A percentile compares a stretch with the other conserved stretches of the same genome.
phyloP scores from a whole-genome alignment of 2,329 filamentous ascomycete species.

The Trichoderma guizhouense region DNA sequence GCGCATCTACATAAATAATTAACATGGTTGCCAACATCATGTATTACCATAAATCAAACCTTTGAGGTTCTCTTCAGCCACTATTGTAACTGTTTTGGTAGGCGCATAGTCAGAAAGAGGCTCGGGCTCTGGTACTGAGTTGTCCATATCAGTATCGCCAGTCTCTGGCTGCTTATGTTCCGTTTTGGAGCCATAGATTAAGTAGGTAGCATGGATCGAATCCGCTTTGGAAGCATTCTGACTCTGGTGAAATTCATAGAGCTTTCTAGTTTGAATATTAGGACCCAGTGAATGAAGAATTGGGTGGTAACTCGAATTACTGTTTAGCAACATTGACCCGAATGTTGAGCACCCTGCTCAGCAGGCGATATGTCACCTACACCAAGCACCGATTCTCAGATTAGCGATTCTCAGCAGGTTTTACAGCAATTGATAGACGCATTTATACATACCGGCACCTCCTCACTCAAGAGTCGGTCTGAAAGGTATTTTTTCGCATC shows the following conservation, averaged over 20 bases:
- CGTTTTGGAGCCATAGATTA: slow-evolving; percentile 69
- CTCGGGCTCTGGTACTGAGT: slow-evolving; percentile 55
- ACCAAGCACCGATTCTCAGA: background rate
- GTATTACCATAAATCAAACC: slow-evolving; percentile 41
- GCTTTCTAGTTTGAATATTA: slow-evolving; percentile 57
- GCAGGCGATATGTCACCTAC: slow-evolving; percentile 80
- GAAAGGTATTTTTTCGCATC: slow-evolving; percentile 72
- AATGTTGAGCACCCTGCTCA: slow-evolving; percentile 79
- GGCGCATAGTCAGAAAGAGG: slow-evolving; percentile 49
- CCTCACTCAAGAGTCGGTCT: slow-evolving; percentile 71
- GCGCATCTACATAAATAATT: slow-evolving; percentile 49
- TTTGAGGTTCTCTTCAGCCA: slow-evolving; percentile 68
- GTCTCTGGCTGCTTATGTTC: slow-evolving; percentile 42
- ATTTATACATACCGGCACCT: slow-evolving; percentile 57
- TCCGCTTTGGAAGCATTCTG: slow-evolving; percentile 79
- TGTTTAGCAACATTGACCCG: slow-evolving; percentile 87
- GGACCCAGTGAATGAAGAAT: background rate
- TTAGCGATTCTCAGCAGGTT: background rate
- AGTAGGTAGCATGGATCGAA: slow-evolving; percentile 87
- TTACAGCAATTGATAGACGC: background rate
- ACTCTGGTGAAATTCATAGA: slow-evolving; percentile 79
- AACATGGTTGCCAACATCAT: background rate
- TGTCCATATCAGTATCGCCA: slow-evolving; percentile 67
- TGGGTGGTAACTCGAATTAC: slow-evolving; percentile 42
- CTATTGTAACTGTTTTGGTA: slow-evolving; percentile 61